These are phyloP conservation scores for Mycena rebaudengoi DNA, from an alignment of 768 basidiomycete species.

Conservation along the genomic window DNA sequence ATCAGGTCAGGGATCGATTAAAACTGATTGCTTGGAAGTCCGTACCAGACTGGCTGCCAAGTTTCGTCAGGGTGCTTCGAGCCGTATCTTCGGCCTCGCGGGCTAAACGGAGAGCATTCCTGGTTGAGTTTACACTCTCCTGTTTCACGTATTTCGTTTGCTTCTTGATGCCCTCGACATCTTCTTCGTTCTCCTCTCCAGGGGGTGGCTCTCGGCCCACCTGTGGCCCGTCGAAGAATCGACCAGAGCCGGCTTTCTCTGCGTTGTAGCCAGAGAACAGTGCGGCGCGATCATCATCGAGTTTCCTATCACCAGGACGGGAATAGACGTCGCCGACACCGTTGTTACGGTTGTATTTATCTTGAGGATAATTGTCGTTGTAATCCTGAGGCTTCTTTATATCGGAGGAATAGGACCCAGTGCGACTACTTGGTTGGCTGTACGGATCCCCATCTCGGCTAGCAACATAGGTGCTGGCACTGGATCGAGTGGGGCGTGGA, in stretches of 20 bases:
- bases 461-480: conserved; percentile 68
- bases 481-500: conserved; percentile 55
- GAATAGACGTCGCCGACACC: conserved; percentile 72
- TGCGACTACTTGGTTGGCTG: conserved; percentile 41
- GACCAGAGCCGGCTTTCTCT: conserved; percentile 62
- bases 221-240: conserved; percentile 74
- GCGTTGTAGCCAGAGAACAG: conserved; percentile 81
- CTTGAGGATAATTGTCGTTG: conserved; percentile 31
- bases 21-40: neutral
- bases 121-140: conserved; percentile 86
- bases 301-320: conserved; percentile 54
- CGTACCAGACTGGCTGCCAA: conserved; percentile 94
- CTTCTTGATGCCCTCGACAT: conserved; percentile 94
- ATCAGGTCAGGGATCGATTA: conserved; percentile 11
- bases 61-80: conserved; percentile 78
- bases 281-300: conserved; percentile 74
- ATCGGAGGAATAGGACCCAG: conserved; percentile 25
- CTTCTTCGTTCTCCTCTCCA: conserved; percentile 84
- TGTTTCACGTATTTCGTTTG: conserved; percentile 91
- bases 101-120: conserved; percentile 93
- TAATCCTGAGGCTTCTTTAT: conserved; percentile 15
- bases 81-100: conserved; percentile 98
- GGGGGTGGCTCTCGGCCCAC: conserved; percentile 55
- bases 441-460: conserved; percentile 76
- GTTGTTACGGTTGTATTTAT: conserved; percentile 61